Conservation (phyloP, 345 rosid genomes). For the Isatis tinctoria region DNA sequence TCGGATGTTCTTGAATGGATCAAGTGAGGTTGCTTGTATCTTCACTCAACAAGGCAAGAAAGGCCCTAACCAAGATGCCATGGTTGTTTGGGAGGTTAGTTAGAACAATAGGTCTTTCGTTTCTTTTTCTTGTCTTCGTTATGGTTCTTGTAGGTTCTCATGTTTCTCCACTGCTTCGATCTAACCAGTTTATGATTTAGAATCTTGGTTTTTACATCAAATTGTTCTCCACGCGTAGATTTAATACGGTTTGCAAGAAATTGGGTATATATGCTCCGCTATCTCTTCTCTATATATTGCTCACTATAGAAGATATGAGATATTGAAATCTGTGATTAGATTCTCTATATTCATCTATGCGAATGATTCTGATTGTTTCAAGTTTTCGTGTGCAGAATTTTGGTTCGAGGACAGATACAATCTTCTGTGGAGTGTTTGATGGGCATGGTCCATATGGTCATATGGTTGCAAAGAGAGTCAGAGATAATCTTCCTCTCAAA, state of each 20-base stretch:
- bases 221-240: background rate
- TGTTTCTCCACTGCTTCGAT: background rate
- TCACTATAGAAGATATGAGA: background rate
- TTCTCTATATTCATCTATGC: background rate
- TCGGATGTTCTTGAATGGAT: constrained; percentile 77
- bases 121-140: background rate
- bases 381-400: constrained; percentile 53
- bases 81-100: constrained; percentile 99
- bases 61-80: constrained; percentile 99
- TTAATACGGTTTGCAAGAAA: background rate
- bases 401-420: constrained; percentile 71
- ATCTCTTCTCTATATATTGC: background rate
- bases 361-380: background rate
- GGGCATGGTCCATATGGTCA: constrained; percentile 99
- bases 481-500: constrained; percentile 88
- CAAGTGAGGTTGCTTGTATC: constrained; percentile 73
- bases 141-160: background rate
- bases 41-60: constrained; percentile 95
- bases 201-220: background rate
- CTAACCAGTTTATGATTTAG: background rate
- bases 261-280: background rate
- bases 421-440: constrained; percentile 97
- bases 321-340: background rate
- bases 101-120: background rate
- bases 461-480: constrained; percentile 91